A percentile compares a stretch with the other conserved stretches of the same genome.
Conservation (phyloP, 495 filamentous ascomycete species). For the Chaetomium fimeti region DNA sequence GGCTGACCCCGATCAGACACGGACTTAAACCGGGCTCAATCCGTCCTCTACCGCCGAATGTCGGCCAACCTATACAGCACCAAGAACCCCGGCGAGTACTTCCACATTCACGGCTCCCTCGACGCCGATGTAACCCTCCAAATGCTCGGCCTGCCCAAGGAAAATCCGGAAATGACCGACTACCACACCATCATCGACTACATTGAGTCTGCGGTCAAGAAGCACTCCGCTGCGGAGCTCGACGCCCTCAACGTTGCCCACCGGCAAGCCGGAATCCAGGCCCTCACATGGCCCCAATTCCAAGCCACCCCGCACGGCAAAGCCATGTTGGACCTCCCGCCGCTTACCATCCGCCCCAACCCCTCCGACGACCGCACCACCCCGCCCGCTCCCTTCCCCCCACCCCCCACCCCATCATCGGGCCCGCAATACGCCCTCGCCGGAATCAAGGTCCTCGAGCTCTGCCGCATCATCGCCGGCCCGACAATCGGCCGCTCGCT, state of each 20-base stretch:
- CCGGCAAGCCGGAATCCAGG: constrained; percentile 65
- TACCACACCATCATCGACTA: constrained; percentile 65
- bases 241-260: constrained; percentile 62
- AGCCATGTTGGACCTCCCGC: constrained; percentile 28
- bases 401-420: constrained; percentile 34
- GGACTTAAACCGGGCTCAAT: constrained; percentile 67
- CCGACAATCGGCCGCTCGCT: constrained; percentile 66
- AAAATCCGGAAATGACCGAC: constrained; percentile 61
- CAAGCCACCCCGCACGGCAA: constrained; percentile 59
- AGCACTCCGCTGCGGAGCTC: constrained; percentile 61
- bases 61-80: constrained; percentile 76
- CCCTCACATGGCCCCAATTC: constrained; percentile 65
- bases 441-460: constrained; percentile 61
- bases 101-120: constrained; percentile 76
- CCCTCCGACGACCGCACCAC: constrained; percentile 16
- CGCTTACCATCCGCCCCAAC: constrained; percentile 27
- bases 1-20: constrained; percentile 53
- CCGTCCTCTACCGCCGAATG: constrained; percentile 68
- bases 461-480: constrained; percentile 64
- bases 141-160: constrained; percentile 68
- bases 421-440: constrained; percentile 47
- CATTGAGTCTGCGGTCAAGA: constrained; percentile 64
- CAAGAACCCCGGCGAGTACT: constrained; percentile 61
- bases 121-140: constrained; percentile 65
- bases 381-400: constrained; percentile 54